Evolutionary conservation across 78 protist species (phyloP).

Genomic region (Bodo saltans): DNA sequence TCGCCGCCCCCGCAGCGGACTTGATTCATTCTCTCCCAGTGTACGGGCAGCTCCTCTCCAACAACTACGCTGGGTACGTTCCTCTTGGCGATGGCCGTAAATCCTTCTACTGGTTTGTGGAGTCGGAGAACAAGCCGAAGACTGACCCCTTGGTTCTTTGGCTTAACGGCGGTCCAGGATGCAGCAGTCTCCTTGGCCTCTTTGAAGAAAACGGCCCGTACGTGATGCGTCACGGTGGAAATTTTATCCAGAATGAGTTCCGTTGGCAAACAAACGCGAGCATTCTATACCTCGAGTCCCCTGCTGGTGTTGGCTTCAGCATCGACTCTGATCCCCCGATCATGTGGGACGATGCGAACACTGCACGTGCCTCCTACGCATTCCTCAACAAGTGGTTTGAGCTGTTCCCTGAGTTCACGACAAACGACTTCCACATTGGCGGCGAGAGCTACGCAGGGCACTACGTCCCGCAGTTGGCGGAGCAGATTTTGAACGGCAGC

Average conservation of each 20-base stretch:
- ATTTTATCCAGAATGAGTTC: background rate
- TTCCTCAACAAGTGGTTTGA: constrained; percentile 35
- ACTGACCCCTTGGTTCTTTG: constrained; percentile 67
- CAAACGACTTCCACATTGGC: constrained; percentile 35
- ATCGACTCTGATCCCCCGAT: constrained; percentile 2
- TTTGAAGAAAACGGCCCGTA: constrained; percentile 30
- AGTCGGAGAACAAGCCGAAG: constrained; percentile 41
- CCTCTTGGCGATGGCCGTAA: background rate
- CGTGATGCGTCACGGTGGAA: background rate
- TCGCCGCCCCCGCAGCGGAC: background rate
- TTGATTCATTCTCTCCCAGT: constrained; percentile 20
- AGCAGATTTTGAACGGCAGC: background rate
- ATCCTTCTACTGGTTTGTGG: constrained; percentile 64
- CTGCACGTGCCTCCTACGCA: background rate
- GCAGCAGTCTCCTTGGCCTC: constrained; percentile 32
- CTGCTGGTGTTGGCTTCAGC: constrained; percentile 63
- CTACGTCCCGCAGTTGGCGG: constrained; percentile 42
- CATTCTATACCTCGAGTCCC: constrained; percentile 48
- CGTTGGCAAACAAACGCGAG: constrained; percentile 55
- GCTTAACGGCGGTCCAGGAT: constrained; percentile 82
- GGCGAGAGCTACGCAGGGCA: constrained; percentile 69
- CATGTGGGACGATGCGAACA: background rate
- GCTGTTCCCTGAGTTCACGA: constrained; percentile 31
- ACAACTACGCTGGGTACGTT: constrained; percentile 29
- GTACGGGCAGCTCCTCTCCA: constrained; percentile 7